phyloP scores from a whole-genome alignment of 768 basidiomycete genomes.

The Neoboletus magnificus region DNA sequence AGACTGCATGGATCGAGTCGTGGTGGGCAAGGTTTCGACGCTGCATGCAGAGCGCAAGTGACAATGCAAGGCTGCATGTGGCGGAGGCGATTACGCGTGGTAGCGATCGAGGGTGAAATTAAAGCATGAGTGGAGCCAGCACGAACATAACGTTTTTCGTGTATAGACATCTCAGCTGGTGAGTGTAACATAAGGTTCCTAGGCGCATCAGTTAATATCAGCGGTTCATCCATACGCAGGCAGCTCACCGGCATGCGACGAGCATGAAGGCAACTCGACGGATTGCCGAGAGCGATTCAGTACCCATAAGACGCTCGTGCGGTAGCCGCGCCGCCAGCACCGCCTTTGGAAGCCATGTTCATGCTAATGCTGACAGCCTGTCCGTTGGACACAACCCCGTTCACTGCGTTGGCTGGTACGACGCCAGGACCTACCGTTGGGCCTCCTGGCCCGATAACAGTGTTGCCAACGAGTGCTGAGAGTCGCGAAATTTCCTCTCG shows the following conservation, averaged over 20 bases:
- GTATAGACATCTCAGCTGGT: constrained; percentile 18
- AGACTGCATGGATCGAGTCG: constrained; percentile 2
- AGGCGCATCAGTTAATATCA: background rate
- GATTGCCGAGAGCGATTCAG: constrained; percentile 16
- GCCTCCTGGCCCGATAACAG: constrained; percentile 46
- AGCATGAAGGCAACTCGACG: constrained; percentile 2
- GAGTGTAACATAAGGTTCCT: constrained; percentile 16
- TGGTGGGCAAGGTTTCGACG: background rate
- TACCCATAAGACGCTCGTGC: constrained; percentile 42
- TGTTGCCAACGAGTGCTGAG: constrained; percentile 65
- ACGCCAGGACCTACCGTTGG: constrained; percentile 30
- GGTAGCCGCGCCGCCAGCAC: constrained; percentile 29
- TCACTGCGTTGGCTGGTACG: constrained; percentile 26
- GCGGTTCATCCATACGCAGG: background rate
- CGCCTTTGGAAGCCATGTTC: constrained; percentile 38
- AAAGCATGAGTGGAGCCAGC: constrained; percentile 15
- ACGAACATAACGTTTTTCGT: constrained; percentile 18
- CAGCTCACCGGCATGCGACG: constrained; percentile 15
- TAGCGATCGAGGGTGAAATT: constrained; percentile 13
- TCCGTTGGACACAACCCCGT: constrained; percentile 27
- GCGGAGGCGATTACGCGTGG: constrained; percentile 11
- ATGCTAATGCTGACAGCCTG: constrained; percentile 44
- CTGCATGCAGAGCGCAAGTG: constrained; percentile 8
- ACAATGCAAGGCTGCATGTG: constrained; percentile 8
- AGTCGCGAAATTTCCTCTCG: constrained; percentile 91